A percentile compares a stretch with the other conserved stretches of the same genome.
phyloP scores from a whole-genome alignment of 139 green algal genomes.

The Chlorella ohadii region DNA sequence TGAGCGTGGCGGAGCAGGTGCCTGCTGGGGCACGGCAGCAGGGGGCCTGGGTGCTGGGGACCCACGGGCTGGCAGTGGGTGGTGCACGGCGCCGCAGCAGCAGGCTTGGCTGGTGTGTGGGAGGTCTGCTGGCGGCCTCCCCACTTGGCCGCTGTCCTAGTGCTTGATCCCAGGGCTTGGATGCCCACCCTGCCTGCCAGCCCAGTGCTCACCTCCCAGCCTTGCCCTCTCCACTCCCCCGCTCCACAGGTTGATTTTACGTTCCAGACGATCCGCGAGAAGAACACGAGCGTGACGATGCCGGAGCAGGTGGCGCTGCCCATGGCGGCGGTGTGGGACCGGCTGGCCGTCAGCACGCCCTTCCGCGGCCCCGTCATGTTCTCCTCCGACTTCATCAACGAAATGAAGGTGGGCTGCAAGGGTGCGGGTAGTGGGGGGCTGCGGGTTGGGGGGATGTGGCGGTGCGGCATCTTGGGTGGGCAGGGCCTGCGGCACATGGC shows the following conservation, averaged over 20 bases:
- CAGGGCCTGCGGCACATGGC: too few species aligned
- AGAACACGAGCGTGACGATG: constrained; percentile 30
- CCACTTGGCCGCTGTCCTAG: too few species aligned
- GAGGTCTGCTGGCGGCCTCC: too few species aligned
- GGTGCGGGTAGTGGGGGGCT: too few species aligned
- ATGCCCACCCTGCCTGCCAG: too few species aligned
- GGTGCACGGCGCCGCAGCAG: too few species aligned
- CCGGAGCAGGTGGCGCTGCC: constrained; percentile 44
- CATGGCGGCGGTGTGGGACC: constrained; percentile 41
- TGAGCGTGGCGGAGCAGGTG: constrained; percentile 66
- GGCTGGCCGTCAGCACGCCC: constrained; percentile 30
- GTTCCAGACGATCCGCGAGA: constrained; percentile 64
- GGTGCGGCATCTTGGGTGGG: too few species aligned
- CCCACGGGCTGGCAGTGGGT: too few species aligned
- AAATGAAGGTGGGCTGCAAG: constrained; percentile 54
- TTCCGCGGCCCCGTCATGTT: constrained; percentile 62
- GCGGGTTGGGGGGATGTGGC: too few species aligned
- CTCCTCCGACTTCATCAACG: constrained; percentile 73
- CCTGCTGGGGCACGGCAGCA: constrained; percentile 3
- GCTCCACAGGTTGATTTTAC: constrained; percentile 15
- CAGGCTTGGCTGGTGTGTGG: too few species aligned
- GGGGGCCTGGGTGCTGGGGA: too few species aligned
- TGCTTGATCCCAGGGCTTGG: too few species aligned
- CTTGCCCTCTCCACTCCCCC: not conserved
- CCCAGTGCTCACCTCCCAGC: not conserved